These are phyloP conservation scores for Hydrangea macrophylla DNA, from an alignment of 148 eudicot species.

Conservation along the genomic window DNA sequence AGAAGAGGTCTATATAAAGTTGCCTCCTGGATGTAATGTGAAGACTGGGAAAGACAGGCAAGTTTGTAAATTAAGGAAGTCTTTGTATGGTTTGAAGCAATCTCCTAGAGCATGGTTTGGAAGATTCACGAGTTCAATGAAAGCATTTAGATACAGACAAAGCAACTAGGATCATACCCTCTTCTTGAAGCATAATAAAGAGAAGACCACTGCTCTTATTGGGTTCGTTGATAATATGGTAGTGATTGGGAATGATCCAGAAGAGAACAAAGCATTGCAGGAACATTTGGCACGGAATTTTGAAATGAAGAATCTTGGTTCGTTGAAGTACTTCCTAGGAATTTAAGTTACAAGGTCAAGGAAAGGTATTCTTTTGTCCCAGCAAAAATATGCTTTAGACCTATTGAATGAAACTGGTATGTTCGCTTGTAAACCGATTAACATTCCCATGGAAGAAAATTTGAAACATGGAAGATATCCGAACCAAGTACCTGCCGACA, in stretches of 20 bases:
- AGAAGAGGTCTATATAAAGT: not conserved
- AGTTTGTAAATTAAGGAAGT: not conserved
- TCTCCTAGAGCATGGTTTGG: not conserved
- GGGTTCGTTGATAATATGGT: too few relatives aligned
- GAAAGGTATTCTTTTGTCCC: not conserved
- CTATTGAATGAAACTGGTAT: not conserved
- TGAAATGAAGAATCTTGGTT: not conserved
- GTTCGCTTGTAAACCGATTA: too few relatives aligned
- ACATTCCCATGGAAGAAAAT: not conserved
- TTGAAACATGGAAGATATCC: not conserved
- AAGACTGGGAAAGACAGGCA: not conserved
- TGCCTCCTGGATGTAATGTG: not conserved
- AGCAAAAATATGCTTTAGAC: slow-evolving; percentile 7
- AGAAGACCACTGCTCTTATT: not conserved
- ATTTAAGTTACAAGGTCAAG: not conserved
- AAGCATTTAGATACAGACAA: not conserved
- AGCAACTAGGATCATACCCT: not conserved
- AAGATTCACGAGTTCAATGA: not conserved
- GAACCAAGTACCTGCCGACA: not conserved
- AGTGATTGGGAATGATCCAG: too few relatives aligned
- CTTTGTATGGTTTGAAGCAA: not conserved
- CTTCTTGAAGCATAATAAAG: not conserved
- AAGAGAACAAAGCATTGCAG: too few relatives aligned
- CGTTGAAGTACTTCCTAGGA: not conserved
- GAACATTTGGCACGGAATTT: not conserved